These are phyloP conservation scores for Astraeus odoratus DNA, from an alignment of 768 basidiomycete species.

Conservation along the genomic window DNA sequence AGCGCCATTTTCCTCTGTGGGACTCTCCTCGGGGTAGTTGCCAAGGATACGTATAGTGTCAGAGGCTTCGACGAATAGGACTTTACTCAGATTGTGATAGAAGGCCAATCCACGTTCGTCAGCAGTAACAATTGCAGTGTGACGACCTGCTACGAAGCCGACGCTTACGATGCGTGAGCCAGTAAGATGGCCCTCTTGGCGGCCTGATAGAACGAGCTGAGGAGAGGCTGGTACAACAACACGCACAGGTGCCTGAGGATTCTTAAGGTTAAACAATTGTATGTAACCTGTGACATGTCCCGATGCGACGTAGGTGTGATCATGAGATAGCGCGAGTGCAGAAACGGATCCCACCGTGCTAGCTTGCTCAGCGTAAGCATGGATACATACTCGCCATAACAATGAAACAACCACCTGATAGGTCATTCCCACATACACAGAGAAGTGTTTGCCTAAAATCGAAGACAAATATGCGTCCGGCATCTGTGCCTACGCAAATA, in stretches of 20 bases:
- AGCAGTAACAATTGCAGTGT: conserved; percentile 87
- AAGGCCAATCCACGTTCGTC: conserved; percentile 91
- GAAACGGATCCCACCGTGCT: conserved; percentile 69
- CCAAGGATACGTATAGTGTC: conserved; percentile 93
- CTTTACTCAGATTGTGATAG: conserved; percentile 90
- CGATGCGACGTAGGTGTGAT: conserved; percentile 87
- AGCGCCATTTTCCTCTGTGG: conserved; percentile 7
- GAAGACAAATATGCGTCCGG: conserved; percentile 74
- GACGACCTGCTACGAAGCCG: conserved; percentile 84
- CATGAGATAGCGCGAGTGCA: conserved; percentile 86
- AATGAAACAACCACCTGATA: conserved; percentile 41
- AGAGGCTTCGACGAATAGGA: conserved; percentile 90
- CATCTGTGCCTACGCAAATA: conserved; percentile 82
- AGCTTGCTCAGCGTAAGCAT: conserved; percentile 35
- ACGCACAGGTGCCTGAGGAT: conserved; percentile 61
- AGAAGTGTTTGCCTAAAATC: conserved; percentile 85
- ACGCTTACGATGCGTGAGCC: conserved; percentile 77
- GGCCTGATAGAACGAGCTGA: conserved; percentile 60
- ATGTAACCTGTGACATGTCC: conserved; percentile 84
- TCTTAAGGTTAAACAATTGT: conserved; percentile 76
- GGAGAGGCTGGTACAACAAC: conserved; percentile 64
- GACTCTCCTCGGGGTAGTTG: conserved; percentile 62
- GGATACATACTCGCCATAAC: conserved; percentile 8
- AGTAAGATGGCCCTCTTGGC: conserved; percentile 79
- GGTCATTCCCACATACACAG: conserved; percentile 69